Evolutionary conservation across 768 basidiomycete species (phyloP), one percentile per base, ranked within the genome.

Genomic region (Phaeolepiota aurea): DNA sequence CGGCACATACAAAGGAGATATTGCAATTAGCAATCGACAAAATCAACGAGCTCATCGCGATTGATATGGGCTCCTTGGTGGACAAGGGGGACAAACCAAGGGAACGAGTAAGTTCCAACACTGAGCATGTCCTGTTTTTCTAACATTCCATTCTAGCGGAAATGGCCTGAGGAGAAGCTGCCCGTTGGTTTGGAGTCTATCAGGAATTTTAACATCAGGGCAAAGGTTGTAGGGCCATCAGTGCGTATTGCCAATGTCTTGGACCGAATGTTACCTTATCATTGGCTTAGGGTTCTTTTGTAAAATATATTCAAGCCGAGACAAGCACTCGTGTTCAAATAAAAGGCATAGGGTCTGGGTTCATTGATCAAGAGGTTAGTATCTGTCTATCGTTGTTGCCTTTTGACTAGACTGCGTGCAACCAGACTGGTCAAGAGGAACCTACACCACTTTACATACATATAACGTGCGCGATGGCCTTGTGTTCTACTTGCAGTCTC

Each of bases 151-250:
- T 38, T 39, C 25, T 42, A 91, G 87, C 74, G 89, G 41, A 96
- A 94, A 77, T 98, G 94, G 94, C 92, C 93, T 1, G 94, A 98
- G 59, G 92, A 93, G 62, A 97, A 96, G 61, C 64, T 97, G 5
- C 82, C 81, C 0, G 88, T 99, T 30, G 83, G 81, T 3, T 58
- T 99, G 40, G 93, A 98, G 12, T 82, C 81, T 40, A 78, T 98
- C 51, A 75, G 94, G 38, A 97, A 97, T 62, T 99, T 99, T 64
- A 97, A 99, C 59, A 83, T 99, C 37, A 74, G 94, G 42, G 94
- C 94, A 16, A 99, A 99, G 61, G 91, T 97, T 14, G 94, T 98
- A 20, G 94, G 94, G 11, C 94, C 94, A 10, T 80, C 79, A 47
- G 91, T 92, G 59, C 44, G 77, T 69, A 4, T 15, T 18, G 5